Percentiles rank a stretch among this genome's conserved stretches.
Evolutionary conservation across 208 protist genomes (phyloP).

Genomic region (Acanthamoeba lenticulata): DNA sequence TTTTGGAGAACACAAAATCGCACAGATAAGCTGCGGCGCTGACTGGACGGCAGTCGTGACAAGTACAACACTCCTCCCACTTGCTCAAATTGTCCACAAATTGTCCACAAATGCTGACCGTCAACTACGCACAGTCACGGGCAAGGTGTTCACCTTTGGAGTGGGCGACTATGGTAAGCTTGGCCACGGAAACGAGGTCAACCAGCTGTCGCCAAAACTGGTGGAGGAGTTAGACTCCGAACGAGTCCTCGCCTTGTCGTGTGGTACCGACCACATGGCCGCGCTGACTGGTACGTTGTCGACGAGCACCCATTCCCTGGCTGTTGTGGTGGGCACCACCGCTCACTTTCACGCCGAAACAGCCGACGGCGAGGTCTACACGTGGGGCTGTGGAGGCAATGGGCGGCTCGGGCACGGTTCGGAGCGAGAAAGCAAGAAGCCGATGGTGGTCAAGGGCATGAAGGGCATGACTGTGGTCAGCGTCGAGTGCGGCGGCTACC

Average conservation of each 20-base stretch:
- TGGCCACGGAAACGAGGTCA: constrained; percentile 37
- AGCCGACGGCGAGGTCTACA: constrained; percentile 1
- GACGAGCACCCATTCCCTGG: neutral
- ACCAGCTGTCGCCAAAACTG: constrained; percentile 7
- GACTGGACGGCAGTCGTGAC: constrained; percentile 47
- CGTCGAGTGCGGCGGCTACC: constrained; percentile 43
- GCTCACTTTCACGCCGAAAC: neutral
- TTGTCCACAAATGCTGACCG: neutral
- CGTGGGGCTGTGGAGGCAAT: constrained; percentile 54
- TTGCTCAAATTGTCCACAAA: neutral
- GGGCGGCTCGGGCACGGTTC: constrained; percentile 30
- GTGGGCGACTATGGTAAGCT: constrained; percentile 31
- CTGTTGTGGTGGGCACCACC: neutral
- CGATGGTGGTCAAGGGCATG: constrained; percentile 1
- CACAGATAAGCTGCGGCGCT: constrained; percentile 3
- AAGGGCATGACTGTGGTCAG: neutral
- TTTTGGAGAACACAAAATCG: neutral
- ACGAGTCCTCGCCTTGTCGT: neutral
- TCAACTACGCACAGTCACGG: neutral
- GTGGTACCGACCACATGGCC: constrained; percentile 43
- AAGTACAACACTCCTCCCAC: neutral
- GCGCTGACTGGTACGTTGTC: neutral
- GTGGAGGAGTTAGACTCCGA: neutral
- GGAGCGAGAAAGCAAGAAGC: constrained; percentile 25
- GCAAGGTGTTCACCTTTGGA: constrained; percentile 47